These are phyloP conservation scores for Cadophora sp. DNA, from an alignment of 2,329 filamentous ascomycete genomes.

Conservation along the genomic window DNA sequence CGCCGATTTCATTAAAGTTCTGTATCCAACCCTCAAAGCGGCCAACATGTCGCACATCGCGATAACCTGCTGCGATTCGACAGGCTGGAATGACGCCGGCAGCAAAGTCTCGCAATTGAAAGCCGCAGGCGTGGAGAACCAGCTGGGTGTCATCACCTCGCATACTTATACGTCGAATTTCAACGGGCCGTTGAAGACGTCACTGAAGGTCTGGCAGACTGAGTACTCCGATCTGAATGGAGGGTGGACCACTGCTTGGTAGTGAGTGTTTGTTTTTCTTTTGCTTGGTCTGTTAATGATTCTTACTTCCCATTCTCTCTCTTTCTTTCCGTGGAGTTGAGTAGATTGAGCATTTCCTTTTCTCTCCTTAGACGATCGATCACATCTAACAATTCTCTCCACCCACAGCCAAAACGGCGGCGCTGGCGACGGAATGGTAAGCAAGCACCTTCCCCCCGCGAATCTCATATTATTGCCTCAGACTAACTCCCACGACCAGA, in stretches of 20 bases:
- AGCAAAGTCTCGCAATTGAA: slow-evolving; percentile 47
- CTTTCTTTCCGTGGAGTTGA: background rate
- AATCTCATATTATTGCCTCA: too few species aligned
- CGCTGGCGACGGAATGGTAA: slow-evolving; percentile 53
- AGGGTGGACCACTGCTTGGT: slow-evolving; percentile 54
- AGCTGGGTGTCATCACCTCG: slow-evolving; percentile 49
- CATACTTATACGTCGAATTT: slow-evolving; percentile 51
- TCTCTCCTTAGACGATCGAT: background rate
- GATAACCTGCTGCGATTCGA: slow-evolving; percentile 53
- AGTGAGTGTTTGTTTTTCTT: slow-evolving; percentile 35
- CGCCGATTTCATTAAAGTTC: slow-evolving; percentile 56
- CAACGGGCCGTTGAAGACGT: slow-evolving; percentile 49
- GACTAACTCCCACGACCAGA: slow-evolving; percentile 34
- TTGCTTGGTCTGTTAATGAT: background rate
- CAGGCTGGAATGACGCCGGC: slow-evolving; percentile 49
- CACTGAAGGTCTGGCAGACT: slow-evolving; percentile 56
- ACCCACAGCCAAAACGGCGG: slow-evolving; percentile 46
- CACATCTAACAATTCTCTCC: background rate
- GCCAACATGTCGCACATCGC: slow-evolving; percentile 46
- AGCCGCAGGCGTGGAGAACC: slow-evolving; percentile 46
- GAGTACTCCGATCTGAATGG: slow-evolving; percentile 56
- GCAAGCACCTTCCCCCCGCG: too few species aligned
- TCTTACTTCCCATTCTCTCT: background rate
- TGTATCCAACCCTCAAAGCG: slow-evolving; percentile 48
- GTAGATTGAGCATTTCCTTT: background rate